These are phyloP conservation scores for Sicyos baderoa DNA, from an alignment of 306 rosid species.

Conservation along the genomic window DNA sequence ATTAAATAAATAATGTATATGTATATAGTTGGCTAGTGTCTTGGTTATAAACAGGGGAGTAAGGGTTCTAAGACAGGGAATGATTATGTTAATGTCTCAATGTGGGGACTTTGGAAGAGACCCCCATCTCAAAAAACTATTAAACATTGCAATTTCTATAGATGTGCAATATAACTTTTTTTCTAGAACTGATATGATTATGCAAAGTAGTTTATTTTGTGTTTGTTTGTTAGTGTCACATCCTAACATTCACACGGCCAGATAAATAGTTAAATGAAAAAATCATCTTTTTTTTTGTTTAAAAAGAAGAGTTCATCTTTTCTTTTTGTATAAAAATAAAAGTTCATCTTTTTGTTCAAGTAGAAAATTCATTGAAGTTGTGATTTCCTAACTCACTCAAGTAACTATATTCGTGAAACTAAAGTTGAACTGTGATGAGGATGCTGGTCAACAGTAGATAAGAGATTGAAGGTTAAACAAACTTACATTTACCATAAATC, in stretches of 20 bases:
- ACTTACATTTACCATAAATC: constrained; percentile 88
- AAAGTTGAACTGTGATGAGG: not conserved
- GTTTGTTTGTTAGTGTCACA: too few relatives aligned
- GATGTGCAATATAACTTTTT: too few relatives aligned
- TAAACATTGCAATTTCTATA: too few relatives aligned
- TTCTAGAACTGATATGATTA: too few relatives aligned
- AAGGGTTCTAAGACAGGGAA: too few relatives aligned
- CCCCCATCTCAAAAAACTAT: too few relatives aligned
- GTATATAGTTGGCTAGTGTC: too few relatives aligned
- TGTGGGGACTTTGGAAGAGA: too few relatives aligned
- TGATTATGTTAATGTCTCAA: too few relatives aligned
- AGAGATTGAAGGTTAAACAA: not conserved
- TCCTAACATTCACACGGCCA: not conserved
- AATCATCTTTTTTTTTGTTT: not conserved
- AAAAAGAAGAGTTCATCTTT: not conserved
- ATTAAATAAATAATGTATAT: too few relatives aligned
- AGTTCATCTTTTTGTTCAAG: not conserved
- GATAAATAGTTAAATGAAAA: not conserved
- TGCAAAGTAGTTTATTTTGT: too few relatives aligned
- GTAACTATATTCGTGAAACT: not conserved
- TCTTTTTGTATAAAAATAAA: not conserved
- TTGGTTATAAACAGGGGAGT: too few relatives aligned
- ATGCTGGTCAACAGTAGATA: not conserved
- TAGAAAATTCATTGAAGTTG: not conserved
- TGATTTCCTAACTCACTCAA: not conserved